A percentile compares a stretch with the other conserved stretches of the same genome.
phyloP scores from a whole-genome alignment of 176 grass and related monocot genomes.

The Tillandsia leiboldiana region DNA sequence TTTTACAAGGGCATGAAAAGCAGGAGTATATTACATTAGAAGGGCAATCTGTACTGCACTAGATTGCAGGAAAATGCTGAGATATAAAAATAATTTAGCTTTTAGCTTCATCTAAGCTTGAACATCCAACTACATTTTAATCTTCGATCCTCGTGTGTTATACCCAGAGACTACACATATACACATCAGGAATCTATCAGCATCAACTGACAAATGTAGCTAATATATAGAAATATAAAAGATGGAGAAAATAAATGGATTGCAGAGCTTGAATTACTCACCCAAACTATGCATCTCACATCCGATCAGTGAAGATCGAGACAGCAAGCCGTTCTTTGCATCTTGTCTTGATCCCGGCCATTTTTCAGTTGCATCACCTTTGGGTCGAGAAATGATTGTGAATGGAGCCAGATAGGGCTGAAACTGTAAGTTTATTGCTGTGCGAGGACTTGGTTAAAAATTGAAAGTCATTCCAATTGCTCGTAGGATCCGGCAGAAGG shows the following conservation, averaged over 20 bases:
- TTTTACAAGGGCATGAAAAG: no score
- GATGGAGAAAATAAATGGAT: no score
- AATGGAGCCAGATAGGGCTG: neutral
- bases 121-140: neutral
- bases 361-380: neutral
- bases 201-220: neutral
- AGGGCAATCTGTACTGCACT: no score
- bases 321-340: neutral
- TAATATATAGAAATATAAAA: no score
- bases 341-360: neutral
- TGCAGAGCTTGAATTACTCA: neutral
- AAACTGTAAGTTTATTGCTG: neutral
- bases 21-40: no score
- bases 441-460: neutral
- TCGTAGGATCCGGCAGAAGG: slow-evolving; percentile 2
- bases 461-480: neutral
- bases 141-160: neutral
- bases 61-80: no score
- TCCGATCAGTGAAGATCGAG: neutral
- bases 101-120: no score
- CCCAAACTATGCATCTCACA: neutral
- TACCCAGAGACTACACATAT: neutral
- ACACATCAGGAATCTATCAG: neutral
- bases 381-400: neutral
- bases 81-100: no score